Percentiles rank a stretch among this genome's conserved stretches.
phyloP scores from a whole-genome alignment of 2,329 filamentous ascomycete species.

The Plectosphaerella cucumerina region DNA sequence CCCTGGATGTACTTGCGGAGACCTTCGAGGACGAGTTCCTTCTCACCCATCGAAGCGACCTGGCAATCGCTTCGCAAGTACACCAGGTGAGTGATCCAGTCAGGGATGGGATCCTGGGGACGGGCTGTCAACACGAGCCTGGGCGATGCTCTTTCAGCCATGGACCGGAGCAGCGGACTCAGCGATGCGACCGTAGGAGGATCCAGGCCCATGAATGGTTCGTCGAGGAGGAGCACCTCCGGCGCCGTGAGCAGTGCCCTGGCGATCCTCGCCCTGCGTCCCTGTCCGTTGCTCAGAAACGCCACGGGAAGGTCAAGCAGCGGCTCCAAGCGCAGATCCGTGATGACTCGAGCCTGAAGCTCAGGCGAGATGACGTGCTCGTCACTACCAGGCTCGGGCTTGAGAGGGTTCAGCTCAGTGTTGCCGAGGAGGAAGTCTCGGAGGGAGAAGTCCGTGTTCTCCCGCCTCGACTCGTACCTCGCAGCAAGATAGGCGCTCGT shows the following conservation, averaged over 20 bases:
- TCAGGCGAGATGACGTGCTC: constrained; percentile 43
- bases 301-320: constrained; percentile 79
- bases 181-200: constrained; percentile 72
- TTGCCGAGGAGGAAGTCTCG: constrained; percentile 77
- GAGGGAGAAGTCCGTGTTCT: constrained; percentile 84
- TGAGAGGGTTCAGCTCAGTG: constrained; percentile 73
- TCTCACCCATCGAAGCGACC: constrained; percentile 62
- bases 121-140: constrained; percentile 73
- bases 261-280: constrained; percentile 79
- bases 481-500: constrained; percentile 83
- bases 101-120: constrained; percentile 81
- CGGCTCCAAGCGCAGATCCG: constrained; percentile 62
- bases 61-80: constrained; percentile 66
- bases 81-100: constrained; percentile 85
- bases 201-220: constrained; percentile 95
- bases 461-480: constrained; percentile 82
- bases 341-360: constrained; percentile 59
- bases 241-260: constrained; percentile 76
- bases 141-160: constrained; percentile 65
- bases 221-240: constrained; percentile 81
- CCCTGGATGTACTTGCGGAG: constrained; percentile 43
- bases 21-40: constrained; percentile 54
- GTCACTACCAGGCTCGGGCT: constrained; percentile 38
- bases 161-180: constrained; percentile 62
- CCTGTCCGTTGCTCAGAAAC: constrained; percentile 92